These are phyloP conservation scores for Chamaecyparis obtusa DNA, from an alignment of 75 land plant genomes.

Conservation along the genomic window DNA sequence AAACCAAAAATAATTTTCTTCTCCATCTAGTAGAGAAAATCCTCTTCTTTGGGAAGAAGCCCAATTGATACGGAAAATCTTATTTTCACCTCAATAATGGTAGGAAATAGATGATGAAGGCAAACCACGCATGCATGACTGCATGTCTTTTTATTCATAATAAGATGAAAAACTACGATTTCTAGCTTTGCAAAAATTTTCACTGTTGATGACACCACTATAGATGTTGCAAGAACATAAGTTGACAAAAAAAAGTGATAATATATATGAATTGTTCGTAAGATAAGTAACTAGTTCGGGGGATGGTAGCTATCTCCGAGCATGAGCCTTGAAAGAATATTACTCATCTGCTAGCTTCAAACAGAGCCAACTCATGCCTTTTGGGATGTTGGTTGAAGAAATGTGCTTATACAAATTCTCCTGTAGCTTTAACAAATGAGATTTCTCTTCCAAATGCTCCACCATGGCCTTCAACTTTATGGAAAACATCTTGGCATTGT, in stretches of 20 bases:
- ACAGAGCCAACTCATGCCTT: constrained; percentile 41
- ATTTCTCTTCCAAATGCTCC: constrained; percentile 10
- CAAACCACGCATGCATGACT: constrained; percentile 54
- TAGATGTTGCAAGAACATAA: constrained; percentile 56
- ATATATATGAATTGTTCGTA: constrained; percentile 20
- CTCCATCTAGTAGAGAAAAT: no score
- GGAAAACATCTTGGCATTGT: constrained; percentile 61
- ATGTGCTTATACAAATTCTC: constrained; percentile 42
- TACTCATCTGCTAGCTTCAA: constrained; percentile 46
- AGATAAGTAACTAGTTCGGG: constrained; percentile 24
- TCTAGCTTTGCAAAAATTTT: constrained; percentile 42
- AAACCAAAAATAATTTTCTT: no score
- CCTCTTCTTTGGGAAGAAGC: no score
- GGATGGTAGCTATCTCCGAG: constrained; percentile 23
- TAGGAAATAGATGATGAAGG: constrained; percentile 38
- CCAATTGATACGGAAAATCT: no score
- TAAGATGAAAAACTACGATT: constrained; percentile 70
- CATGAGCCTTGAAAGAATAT: constrained; percentile 42
- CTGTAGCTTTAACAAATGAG: constrained; percentile 29
- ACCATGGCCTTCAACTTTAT: constrained; percentile 59
- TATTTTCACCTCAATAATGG: constrained; percentile 51
- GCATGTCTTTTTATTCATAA: constrained; percentile 65
- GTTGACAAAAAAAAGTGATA: constrained; percentile 19
- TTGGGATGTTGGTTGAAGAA: constrained; percentile 47
- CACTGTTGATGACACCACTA: constrained; percentile 67